These are phyloP conservation scores for Noccaea caerulescens DNA, from an alignment of 345 rosid genomes.

Conservation along the genomic window DNA sequence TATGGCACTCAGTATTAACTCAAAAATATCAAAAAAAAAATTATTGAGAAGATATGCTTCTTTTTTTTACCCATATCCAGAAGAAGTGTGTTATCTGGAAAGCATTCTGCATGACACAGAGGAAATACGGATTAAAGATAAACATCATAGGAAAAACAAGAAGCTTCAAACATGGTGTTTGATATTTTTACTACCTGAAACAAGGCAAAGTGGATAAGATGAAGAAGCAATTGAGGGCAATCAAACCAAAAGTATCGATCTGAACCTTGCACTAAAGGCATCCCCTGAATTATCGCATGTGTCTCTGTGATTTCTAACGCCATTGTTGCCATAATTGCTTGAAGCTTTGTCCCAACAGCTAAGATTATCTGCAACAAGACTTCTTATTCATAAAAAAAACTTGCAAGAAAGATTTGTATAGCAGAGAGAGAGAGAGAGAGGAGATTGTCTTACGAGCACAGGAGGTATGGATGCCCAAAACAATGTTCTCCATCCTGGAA, in stretches of 20 bases:
- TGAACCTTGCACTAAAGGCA: constrained; percentile 88
- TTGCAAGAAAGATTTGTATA: constrained; percentile 17
- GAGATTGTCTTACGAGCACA: constrained; percentile 62
- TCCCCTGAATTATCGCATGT: constrained; percentile 90
- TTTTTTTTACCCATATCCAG: constrained; percentile 81
- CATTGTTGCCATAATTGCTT: constrained; percentile 79
- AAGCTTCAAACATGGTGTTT: background rate
- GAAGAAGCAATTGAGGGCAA: constrained; percentile 76
- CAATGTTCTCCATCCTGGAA: constrained; percentile 78
- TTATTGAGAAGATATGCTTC: background rate
- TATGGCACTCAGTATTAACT: background rate
- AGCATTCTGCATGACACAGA: constrained; percentile 67
- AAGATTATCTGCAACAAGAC: constrained; percentile 67
- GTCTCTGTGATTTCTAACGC: constrained; percentile 78
- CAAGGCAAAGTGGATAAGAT: constrained; percentile 83
- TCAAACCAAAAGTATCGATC: constrained; percentile 89
- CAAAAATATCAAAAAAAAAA: background rate
- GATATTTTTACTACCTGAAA: constrained; percentile 64
- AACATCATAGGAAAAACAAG: background rate
- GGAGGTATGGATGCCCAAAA: constrained; percentile 91
- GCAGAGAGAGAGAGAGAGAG: background rate
- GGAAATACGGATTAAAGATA: background rate
- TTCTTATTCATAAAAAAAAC: background rate
- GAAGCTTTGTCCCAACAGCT: constrained; percentile 91
- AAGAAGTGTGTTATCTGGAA: constrained; percentile 95